Evolutionary conservation across 352 stramenopile species (phyloP).

Genomic region (Aphanomyces euteiches): DNA sequence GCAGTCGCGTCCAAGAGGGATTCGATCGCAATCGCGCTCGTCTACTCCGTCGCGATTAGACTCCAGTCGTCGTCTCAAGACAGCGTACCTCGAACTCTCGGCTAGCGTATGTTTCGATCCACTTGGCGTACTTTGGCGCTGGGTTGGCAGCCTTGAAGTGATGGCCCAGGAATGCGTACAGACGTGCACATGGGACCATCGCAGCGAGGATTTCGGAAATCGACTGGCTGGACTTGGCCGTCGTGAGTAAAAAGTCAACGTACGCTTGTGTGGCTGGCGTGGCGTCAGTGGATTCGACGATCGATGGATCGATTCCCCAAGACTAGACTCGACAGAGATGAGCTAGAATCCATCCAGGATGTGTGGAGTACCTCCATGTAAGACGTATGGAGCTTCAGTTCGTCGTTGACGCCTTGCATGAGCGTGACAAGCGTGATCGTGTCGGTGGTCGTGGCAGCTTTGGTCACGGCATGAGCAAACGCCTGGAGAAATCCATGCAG

Average conservation of each 20-base stretch:
- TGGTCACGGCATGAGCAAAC: constrained; percentile 48
- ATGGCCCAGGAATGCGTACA: constrained; percentile 50
- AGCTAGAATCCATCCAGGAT: neutral
- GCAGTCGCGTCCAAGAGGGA: constrained; percentile 41
- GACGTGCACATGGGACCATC: constrained; percentile 51
- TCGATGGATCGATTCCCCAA: constrained; percentile 44
- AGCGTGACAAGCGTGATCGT: constrained; percentile 42
- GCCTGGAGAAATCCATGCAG: constrained; percentile 47
- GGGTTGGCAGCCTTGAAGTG: constrained; percentile 33
- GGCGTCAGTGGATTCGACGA: constrained; percentile 33
- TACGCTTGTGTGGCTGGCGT: constrained; percentile 44
- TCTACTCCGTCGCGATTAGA: constrained; percentile 11
- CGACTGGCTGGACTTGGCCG: constrained; percentile 36
- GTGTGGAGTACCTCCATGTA: constrained; percentile 41
- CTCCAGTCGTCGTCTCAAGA: neutral
- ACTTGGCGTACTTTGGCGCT: constrained; percentile 42
- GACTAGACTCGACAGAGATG: constrained; percentile 31
- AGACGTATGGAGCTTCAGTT: constrained; percentile 44
- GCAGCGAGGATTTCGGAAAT: constrained; percentile 47
- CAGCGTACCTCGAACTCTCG: constrained; percentile 39
- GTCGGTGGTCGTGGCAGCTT: constrained; percentile 38
- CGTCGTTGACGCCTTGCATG: constrained; percentile 46
- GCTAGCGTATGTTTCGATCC: constrained; percentile 50
- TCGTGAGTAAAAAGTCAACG: constrained; percentile 48
- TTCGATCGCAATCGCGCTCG: constrained; percentile 36